These are phyloP conservation scores for Aspergillus taichungensis DNA, from an alignment of 495 filamentous ascomycete species.

Conservation along the genomic window DNA sequence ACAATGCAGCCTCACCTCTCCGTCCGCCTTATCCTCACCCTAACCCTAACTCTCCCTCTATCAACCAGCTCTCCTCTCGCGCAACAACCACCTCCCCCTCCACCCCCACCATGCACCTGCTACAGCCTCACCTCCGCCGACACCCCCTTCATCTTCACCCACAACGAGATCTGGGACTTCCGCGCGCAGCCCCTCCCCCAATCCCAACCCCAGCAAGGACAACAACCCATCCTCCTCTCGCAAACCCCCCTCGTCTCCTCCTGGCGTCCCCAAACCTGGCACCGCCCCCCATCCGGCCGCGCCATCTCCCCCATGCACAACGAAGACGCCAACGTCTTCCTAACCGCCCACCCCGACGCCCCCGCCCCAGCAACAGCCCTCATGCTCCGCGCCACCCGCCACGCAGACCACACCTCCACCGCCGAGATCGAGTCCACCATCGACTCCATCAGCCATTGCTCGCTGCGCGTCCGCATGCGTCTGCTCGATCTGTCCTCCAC, in stretches of 20 bases:
- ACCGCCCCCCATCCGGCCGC: constrained; percentile 36
- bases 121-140: constrained; percentile 27
- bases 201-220: constrained; percentile 2
- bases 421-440: constrained; percentile 55
- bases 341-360: constrained; percentile 27
- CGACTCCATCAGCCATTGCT: constrained; percentile 48
- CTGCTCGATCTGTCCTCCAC: constrained; percentile 9
- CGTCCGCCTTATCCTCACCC: too few species aligned
- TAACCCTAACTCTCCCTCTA: too few species aligned
- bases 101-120: constrained; percentile 24
- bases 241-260: constrained; percentile 33
- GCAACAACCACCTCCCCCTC: not conserved
- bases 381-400: constrained; percentile 51
- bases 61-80: not conserved
- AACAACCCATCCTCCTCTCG: constrained; percentile 16
- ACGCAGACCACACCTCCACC: constrained; percentile 47
- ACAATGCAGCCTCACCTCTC: too few species aligned
- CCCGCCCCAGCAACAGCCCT: constrained; percentile 40
- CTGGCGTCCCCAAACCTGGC: constrained; percentile 55
- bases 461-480: constrained; percentile 49
- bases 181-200: constrained; percentile 30
- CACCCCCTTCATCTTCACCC: constrained; percentile 46
- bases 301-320: constrained; percentile 46
- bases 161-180: constrained; percentile 64
- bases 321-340: constrained; percentile 58